Evolutionary conservation across 768 basidiomycete species (phyloP).

Genomic region (Antrodiella citrinella): DNA sequence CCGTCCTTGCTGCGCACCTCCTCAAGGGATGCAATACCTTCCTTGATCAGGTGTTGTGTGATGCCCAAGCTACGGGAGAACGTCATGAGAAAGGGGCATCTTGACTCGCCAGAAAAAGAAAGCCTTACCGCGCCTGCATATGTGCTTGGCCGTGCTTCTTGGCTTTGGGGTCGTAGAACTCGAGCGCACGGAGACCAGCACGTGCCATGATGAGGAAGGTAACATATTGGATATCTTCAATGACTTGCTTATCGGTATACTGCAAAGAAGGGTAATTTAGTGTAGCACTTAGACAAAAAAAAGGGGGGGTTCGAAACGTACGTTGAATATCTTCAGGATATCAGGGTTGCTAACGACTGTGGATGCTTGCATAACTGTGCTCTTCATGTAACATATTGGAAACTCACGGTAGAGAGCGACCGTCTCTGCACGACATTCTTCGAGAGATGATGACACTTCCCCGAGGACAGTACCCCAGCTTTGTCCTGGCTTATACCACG

Average conservation of each 20-base stretch:
- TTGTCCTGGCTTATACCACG: slow-evolving; percentile 88
- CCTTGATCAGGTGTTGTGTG: slow-evolving; percentile 66
- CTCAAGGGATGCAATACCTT: slow-evolving; percentile 63
- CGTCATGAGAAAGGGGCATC: background rate
- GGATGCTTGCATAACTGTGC: background rate
- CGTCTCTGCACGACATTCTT: slow-evolving; percentile 89
- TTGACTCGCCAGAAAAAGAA: no score
- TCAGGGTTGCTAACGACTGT: slow-evolving; percentile 66
- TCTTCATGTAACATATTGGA: background rate
- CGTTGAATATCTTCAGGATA: slow-evolving; percentile 77
- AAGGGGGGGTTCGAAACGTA: slow-evolving; percentile 24
- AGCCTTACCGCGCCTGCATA: slow-evolving; percentile 73
- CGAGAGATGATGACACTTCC: slow-evolving; percentile 84
- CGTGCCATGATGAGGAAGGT: slow-evolving; percentile 85
- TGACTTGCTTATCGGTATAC: slow-evolving; percentile 60
- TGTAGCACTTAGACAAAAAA: background rate
- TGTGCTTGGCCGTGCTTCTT: slow-evolving; percentile 85
- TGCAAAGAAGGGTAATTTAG: slow-evolving; percentile 20
- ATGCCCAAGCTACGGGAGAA: slow-evolving; percentile 67
- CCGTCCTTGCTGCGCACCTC: slow-evolving; percentile 54
- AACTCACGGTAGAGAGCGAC: slow-evolving; percentile 71
- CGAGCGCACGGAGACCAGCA: slow-evolving; percentile 68
- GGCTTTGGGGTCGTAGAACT: slow-evolving; percentile 75
- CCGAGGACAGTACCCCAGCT: slow-evolving; percentile 77
- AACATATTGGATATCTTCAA: slow-evolving; percentile 74